phyloP scores from a whole-genome alignment of 495 filamentous ascomycete species.

The Penicillium verhagenii region DNA sequence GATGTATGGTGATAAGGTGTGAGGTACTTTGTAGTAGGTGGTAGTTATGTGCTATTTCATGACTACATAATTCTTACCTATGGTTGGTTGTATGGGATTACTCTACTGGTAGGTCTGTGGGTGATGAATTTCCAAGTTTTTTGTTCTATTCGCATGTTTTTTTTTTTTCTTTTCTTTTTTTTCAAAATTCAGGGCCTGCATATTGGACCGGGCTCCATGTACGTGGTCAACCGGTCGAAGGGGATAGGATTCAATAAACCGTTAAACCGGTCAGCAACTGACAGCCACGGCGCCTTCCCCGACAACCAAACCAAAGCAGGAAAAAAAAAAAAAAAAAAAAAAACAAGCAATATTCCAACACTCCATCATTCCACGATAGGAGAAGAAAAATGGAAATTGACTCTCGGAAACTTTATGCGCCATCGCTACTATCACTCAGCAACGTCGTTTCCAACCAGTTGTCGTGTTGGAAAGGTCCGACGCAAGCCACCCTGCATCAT shows the following conservation, averaged over 20 bases:
- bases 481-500: constrained; percentile 4
- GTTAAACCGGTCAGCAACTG: too few relatives aligned
- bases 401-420: not conserved
- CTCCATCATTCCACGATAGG: not conserved
- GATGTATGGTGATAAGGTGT: too few relatives aligned
- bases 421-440: too few relatives aligned
- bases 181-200: not conserved
- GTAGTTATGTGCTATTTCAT: too few relatives aligned
- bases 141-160: not conserved
- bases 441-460: not conserved
- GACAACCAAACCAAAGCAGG: too few relatives aligned
- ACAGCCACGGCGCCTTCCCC: too few relatives aligned
- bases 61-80: too few relatives aligned
- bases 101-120: too few relatives aligned
- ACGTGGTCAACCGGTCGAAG: not conserved
- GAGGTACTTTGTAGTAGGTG: too few relatives aligned
- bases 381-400: not conserved
- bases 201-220: not conserved
- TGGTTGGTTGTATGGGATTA: too few relatives aligned
- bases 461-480: constrained; percentile 10
- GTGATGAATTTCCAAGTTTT: too few relatives aligned
- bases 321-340: not conserved
- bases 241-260: too few relatives aligned
- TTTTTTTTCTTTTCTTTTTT: not conserved
- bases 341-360: not conserved